Base-by-base conservation (phyloP, 2,329 filamentous ascomycete genomes). In the Amauroascus niger region DNA sequence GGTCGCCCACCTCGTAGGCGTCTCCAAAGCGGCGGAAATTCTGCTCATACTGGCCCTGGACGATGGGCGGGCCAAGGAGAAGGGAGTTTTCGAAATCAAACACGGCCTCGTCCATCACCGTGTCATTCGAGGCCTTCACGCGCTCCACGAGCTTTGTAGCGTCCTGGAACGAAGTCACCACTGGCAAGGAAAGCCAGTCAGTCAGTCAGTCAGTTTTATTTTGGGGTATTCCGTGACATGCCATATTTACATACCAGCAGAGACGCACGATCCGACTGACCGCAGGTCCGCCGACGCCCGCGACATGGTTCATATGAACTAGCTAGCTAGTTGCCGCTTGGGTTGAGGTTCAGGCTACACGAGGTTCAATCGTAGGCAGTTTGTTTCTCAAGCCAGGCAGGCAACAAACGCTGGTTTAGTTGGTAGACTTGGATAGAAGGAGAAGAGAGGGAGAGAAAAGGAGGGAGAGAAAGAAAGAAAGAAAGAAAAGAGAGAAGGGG, bases 11-110 rank as follows among this genome's bases (percentile, higher is more conserved):
- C 28, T 64, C 64, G 55, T 68, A 71, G 28, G 57, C 56, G 26
- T 63, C 59, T 26, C 70, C 70, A 52, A 71, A 66, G 24, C 64
- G 61, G 47, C 59, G 61, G 28, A 63, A 57, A 26, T 69, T 64
- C 8, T 58, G 59, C 5, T 71, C 65, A 59, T 68, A 72, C 52
- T 68, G 66, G 14, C 59, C 63, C 33, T 66, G 59, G n/a, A 73
- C 64, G n/a, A 68, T 62, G 1, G 59, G 56, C 2, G 63, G 64
- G 18, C 69, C 69, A 1, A 67, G 64, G 6, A 55, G 54, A 1
- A 72, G 63, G 6, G 70, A 72, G 40, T 58, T 58, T 49, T 71
- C 64, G 22, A 73, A 61, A 37, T 51, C 44, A n/a, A 40, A 41
- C 7, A 56, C 11, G n/a, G 46, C 43, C 41, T 52, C 39, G 48